Evolutionary conservation across 768 basidiomycete genomes (phyloP).

Genomic region (Baorangia bicolor): DNA sequence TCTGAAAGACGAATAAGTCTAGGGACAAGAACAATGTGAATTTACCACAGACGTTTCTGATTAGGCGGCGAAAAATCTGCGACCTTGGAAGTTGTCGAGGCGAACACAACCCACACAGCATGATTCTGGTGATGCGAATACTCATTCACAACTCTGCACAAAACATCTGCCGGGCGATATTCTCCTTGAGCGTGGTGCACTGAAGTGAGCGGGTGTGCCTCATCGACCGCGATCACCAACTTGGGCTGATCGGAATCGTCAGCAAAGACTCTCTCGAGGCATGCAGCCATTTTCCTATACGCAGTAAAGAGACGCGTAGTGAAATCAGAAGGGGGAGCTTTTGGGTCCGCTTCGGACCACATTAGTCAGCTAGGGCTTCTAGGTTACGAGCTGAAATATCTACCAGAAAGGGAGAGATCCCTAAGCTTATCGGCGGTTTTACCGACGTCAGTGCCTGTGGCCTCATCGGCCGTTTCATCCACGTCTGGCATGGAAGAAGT

Average conservation of each 20-base stretch:
- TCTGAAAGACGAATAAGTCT: neutral
- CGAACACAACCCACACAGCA: neutral
- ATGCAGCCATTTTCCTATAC: neutral
- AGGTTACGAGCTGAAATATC: too few species aligned
- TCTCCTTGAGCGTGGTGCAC: neutral
- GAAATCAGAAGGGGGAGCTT: neutral
- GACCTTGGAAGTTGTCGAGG: neutral
- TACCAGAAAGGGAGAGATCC: neutral
- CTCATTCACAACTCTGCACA: neutral
- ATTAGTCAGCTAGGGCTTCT: neutral
- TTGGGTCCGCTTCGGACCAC: neutral
- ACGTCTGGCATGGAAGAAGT: neutral
- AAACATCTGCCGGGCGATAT: neutral
- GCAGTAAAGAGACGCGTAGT: neutral
- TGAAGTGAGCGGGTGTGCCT: neutral
- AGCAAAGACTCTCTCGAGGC: neutral
- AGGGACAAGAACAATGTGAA: too few species aligned
- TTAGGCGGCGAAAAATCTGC: neutral
- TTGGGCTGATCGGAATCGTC: neutral
- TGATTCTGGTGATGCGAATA: neutral
- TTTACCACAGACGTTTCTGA: neutral
- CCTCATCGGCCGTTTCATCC: too few species aligned
- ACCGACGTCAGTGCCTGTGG: neutral
- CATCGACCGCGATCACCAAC: neutral
- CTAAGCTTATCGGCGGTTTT: neutral